These are phyloP conservation scores for Inga leiocalycina DNA, from an alignment of 306 rosid species.

Conservation along the genomic window DNA sequence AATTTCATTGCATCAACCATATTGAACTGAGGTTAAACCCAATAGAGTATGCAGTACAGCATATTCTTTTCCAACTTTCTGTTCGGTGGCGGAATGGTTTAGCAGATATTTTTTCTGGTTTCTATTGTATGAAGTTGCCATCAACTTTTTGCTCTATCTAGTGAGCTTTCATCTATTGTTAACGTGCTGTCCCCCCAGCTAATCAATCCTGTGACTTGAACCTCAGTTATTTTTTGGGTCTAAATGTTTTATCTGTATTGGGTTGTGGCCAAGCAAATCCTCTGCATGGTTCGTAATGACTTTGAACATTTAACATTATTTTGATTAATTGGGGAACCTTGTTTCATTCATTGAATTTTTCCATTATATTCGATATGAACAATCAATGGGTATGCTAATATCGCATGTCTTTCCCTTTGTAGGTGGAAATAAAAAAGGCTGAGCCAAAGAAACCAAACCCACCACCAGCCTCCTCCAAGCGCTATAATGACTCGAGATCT, in stretches of 20 bases:
- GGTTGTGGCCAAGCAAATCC: neutral
- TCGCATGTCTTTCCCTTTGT: constrained; percentile 24
- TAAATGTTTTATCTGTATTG: neutral
- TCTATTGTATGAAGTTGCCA: neutral
- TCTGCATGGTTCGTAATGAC: neutral
- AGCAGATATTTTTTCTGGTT: neutral
- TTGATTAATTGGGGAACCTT: neutral
- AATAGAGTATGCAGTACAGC: neutral
- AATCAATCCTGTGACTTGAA: constrained; percentile 1
- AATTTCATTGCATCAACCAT: neutral
- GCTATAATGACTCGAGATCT: constrained; percentile 75
- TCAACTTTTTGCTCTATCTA: neutral
- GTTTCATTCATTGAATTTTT: neutral
- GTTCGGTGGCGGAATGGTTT: neutral
- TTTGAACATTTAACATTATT: neutral
- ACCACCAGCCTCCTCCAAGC: constrained; percentile 78
- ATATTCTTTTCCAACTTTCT: neutral
- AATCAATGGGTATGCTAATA: neutral
- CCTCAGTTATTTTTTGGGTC: neutral
- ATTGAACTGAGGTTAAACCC: neutral
- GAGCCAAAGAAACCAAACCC: constrained; percentile 90
- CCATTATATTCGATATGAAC: neutral
- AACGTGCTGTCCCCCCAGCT: neutral
- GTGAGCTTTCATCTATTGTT: neutral
- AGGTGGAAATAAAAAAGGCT: constrained; percentile 99